Evolutionary conservation across 148 eudicot species (phyloP), one percentile per base, ranked within the genome.

Genomic region (Camellia sinensis): DNA sequence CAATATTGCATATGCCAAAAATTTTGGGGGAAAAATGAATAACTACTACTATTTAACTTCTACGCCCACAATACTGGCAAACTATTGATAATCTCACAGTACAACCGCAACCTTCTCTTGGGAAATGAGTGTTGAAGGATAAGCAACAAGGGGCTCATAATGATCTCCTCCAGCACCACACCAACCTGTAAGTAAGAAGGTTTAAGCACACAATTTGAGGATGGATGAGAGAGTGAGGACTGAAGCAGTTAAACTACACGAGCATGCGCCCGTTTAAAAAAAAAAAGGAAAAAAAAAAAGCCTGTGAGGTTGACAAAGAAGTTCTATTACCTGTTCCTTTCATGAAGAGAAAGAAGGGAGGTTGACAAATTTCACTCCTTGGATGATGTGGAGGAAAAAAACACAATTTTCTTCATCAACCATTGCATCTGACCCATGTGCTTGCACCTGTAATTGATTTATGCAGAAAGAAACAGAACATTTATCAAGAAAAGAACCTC

Each of bases 371-470:
- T 85, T 90, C 85, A 64, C 93, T 80, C 83, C 98, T 88, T 74
- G 98, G 98, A 45, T 91, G 92, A 80, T 95, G 97, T 67, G 98
- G 98, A 95, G 93, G 86, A 95, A 95, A 87, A 95, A 95, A 7
- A 93, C 96, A 82, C 98, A 95, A 74, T 91, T 90, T 79, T 95
- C 97, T 86, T 95, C 98, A 62, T 95, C 98, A 45, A 93, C 94
- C 97, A 95, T 95, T 50, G 95, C 98, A 84, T 95, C 98, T 37
- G 92, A 89, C 82, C 98, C 98, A 81, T 95, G 98, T 57, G 98
- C 98, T 95, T 95, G 98, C 62, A 94, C 90, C 98, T 94, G 81
- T 37, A 63, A 57, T 71, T 54, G 48, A 80, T 46, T 22, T 6
- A 54, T 14, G 45, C 45, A 12, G 46, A 54, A 14, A 37, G 45